These are phyloP conservation scores for Lactarius psammicola DNA, from an alignment of 768 basidiomycete genomes.

Conservation along the genomic window DNA sequence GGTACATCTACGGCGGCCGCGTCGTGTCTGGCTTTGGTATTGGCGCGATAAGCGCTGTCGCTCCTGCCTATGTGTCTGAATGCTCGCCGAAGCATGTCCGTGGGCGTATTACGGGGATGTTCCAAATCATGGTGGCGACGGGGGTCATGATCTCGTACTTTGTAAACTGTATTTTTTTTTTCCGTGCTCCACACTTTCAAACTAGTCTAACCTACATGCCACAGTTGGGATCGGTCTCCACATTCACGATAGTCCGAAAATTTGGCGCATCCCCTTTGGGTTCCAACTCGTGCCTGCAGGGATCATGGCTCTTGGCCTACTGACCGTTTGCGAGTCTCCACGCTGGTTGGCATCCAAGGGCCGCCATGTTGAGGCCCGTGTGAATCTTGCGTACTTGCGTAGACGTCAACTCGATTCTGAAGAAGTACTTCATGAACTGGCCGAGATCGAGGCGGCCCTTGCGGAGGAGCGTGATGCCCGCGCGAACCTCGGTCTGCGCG, in stretches of 20 bases:
- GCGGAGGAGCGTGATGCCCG: slow-evolving; percentile 68
- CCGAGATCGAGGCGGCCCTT: slow-evolving; percentile 81
- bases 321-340: slow-evolving; percentile 74
- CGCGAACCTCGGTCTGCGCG: slow-evolving; percentile 59
- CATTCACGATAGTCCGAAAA: slow-evolving; percentile 43
- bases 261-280: slow-evolving; percentile 75
- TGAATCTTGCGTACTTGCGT: slow-evolving; percentile 65
- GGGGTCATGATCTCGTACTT: slow-evolving; percentile 88
- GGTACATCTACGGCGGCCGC: slow-evolving; percentile 76
- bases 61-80: slow-evolving; percentile 84
- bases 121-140: slow-evolving; percentile 83
- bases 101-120: slow-evolving; percentile 80
- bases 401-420: slow-evolving; percentile 42
- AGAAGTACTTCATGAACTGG: slow-evolving; percentile 57
- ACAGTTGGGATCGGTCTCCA: slow-evolving; percentile 61
- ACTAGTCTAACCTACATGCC: slow-evolving; percentile 1
- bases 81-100: slow-evolving; percentile 85
- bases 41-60: slow-evolving; percentile 79
- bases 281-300: slow-evolving; percentile 75
- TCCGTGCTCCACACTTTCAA: background rate
- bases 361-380: slow-evolving; percentile 50
- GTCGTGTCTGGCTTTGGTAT: slow-evolving; percentile 79
- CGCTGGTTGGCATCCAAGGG: slow-evolving; percentile 72
- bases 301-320: slow-evolving; percentile 62
- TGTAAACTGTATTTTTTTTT: slow-evolving; percentile 58